Percentiles rank a stretch among this genome's conserved stretches.
These are phyloP conservation scores for Phoenix dactylifera DNA, from an alignment of 176 grass and related monocot genomes.

Conservation along the genomic window DNA sequence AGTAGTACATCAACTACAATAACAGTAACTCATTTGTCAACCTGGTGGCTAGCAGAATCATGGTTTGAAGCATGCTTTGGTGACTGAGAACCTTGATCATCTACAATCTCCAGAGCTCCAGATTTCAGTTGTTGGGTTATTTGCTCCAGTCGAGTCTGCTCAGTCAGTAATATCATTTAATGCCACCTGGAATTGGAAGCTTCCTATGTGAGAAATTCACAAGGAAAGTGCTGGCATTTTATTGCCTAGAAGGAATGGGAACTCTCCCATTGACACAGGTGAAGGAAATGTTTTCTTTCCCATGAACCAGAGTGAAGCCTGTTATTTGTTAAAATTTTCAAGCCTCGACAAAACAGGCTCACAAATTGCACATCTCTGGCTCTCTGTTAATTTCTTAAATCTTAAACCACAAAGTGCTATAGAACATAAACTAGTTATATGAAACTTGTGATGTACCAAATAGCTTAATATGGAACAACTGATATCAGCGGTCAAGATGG, in stretches of 20 bases:
- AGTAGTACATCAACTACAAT: neutral
- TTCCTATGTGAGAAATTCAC: slow-evolving; percentile 46
- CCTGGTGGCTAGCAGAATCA: slow-evolving; percentile 25
- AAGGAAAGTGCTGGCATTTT: slow-evolving; percentile 33
- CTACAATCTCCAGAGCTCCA: slow-evolving; percentile 33
- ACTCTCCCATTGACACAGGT: slow-evolving; percentile 8
- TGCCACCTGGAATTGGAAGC: slow-evolving; percentile 59
- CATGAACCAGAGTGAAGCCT: too few relatives aligned
- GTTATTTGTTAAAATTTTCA: too few relatives aligned
- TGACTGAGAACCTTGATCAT: slow-evolving; percentile 35
- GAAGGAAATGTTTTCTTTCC: neutral
- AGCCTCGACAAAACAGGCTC: too few relatives aligned
- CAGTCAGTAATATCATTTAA: slow-evolving; percentile 77
- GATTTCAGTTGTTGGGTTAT: slow-evolving; percentile 63
- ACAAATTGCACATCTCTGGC: too few relatives aligned
- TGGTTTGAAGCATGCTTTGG: slow-evolving; percentile 25
- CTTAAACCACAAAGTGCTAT: too few relatives aligned
- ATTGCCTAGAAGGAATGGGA: slow-evolving; percentile 2
- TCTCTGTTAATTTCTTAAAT: too few relatives aligned
- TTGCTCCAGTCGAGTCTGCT: slow-evolving; percentile 87
- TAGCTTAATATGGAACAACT: neutral
- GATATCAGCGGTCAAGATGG: neutral
- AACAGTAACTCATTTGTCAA: slow-evolving; percentile 51
- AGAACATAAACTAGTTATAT: too few relatives aligned
- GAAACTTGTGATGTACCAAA: too few relatives aligned